Evolutionary conservation across 2,329 filamentous ascomycete species (phyloP).

Genomic region (Penicillium sp.): DNA sequence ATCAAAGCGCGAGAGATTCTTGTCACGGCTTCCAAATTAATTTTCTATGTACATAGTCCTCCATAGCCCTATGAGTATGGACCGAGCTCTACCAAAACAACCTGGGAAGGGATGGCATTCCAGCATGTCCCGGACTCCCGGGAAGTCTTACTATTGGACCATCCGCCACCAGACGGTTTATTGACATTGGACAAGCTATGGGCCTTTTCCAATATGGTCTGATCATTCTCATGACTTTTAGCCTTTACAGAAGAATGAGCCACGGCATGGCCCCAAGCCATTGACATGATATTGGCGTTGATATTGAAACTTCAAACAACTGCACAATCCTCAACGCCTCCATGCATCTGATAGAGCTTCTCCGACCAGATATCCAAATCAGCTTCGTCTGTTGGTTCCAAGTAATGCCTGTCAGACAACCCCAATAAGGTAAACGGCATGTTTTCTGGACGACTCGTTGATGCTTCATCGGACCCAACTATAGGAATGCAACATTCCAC

Average conservation of each 20-base stretch:
- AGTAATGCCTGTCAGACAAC: conserved; percentile 9
- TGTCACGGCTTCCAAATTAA: background rate
- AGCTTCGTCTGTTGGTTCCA: background rate
- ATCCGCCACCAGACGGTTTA: background rate
- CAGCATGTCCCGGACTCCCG: conserved; percentile 4
- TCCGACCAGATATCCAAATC: background rate
- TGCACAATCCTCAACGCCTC: background rate
- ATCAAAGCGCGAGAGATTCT: conserved; percentile 10
- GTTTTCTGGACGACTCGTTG: conserved; percentile 5
- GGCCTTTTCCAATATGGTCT: background rate
- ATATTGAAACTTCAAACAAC: background rate
- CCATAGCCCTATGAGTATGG: conserved; percentile 11
- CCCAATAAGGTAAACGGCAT: conserved; percentile 6
- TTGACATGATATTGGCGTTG: background rate
- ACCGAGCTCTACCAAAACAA: conserved; percentile 13
- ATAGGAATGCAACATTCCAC: conserved; percentile 27
- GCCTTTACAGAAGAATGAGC: background rate
- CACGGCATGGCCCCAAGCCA: background rate
- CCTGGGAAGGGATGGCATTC: conserved; percentile 27
- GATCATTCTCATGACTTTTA: background rate
- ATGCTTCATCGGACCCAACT: conserved; percentile 7
- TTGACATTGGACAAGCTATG: background rate
- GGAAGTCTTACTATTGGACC: conserved; percentile 2
- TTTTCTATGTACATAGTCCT: no score
- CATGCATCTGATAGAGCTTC: background rate